Conservation (phyloP, 2,329 filamentous ascomycete species). For the Scedosporium boydii region DNA sequence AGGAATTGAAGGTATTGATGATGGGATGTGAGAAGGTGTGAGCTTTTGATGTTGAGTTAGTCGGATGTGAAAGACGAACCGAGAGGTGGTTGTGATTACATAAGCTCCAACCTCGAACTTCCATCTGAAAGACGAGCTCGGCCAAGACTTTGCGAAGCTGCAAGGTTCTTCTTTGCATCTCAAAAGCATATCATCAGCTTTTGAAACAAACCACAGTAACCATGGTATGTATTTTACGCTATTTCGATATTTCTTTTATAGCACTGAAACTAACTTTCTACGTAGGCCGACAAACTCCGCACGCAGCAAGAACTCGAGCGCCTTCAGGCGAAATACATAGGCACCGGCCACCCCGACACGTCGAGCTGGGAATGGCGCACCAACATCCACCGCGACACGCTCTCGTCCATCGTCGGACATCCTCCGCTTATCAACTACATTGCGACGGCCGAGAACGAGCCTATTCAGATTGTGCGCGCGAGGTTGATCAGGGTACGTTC, state of each 20-base stretch:
- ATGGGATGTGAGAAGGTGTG: too few relatives aligned
- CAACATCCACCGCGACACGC: conserved; percentile 91
- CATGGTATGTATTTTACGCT: background rate
- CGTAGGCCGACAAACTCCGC: conserved; percentile 89
- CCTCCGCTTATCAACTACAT: conserved; percentile 83
- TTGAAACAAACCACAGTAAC: background rate
- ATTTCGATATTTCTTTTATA: background rate
- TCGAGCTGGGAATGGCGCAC: conserved; percentile 96
- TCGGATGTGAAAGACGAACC: too few relatives aligned
- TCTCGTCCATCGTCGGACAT: conserved; percentile 82
- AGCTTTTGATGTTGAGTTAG: too few relatives aligned
- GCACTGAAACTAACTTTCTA: background rate
- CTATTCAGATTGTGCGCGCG: conserved; percentile 68
- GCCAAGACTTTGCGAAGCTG: too few relatives aligned
- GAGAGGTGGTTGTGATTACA: too few relatives aligned
- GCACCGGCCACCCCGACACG: conserved; percentile 92
- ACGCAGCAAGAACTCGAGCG: conserved; percentile 96
- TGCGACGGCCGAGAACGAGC: conserved; percentile 78
- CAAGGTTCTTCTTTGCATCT: background rate
- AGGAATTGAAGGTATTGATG: too few relatives aligned
- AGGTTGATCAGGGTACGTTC: conserved; percentile 62
- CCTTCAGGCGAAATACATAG: conserved; percentile 90
- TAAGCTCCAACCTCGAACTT: too few relatives aligned
- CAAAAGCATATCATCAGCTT: background rate
- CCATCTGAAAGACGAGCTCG: too few relatives aligned